Conservation (phyloP, 129 eudicot species). For the Artemisia argyi region DNA sequence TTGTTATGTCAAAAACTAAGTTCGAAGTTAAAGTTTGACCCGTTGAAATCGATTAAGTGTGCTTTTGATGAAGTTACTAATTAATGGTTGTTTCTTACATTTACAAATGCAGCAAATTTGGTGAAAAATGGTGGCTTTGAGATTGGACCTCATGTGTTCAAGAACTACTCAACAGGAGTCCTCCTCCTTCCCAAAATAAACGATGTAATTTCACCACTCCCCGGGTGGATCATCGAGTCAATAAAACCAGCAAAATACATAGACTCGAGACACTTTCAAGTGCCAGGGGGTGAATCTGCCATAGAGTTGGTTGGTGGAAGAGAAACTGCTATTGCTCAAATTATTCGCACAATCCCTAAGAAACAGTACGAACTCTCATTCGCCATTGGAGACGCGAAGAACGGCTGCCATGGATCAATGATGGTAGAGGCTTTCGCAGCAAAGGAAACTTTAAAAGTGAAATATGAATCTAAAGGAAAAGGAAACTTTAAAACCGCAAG, state of each 20-base stretch:
- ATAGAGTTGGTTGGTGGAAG: conserved; percentile 73
- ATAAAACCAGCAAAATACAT: conserved; percentile 64
- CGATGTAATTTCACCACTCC: conserved; percentile 57
- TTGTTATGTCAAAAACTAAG: too few relatives aligned
- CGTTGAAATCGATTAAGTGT: not conserved
- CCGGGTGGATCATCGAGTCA: conserved; percentile 72
- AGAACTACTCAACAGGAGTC: conserved; percentile 70
- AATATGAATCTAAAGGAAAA: conserved; percentile 41
- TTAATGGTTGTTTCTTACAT: not conserved
- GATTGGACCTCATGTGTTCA: conserved; percentile 69
- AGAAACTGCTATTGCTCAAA: conserved; percentile 66
- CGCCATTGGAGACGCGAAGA: conserved; percentile 68
- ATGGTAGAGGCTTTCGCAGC: conserved; percentile 68
- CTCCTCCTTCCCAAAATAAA: conserved; percentile 55
- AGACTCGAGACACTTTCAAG: conserved; percentile 68
- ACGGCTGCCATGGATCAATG: conserved; percentile 69
- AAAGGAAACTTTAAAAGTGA: conserved; percentile 36
- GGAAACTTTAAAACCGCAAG: conserved; percentile 46
- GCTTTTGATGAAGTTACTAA: too few relatives aligned
- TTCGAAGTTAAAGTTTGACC: not conserved
- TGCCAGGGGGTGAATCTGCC: conserved; percentile 62
- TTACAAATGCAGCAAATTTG: conserved; percentile 46
- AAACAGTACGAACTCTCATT: conserved; percentile 48
- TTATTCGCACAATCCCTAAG: conserved; percentile 52
- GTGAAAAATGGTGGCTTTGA: conserved; percentile 84